Evolutionary conservation across 768 basidiomycete species (phyloP).

Genomic region (Lyophyllum atratum): DNA sequence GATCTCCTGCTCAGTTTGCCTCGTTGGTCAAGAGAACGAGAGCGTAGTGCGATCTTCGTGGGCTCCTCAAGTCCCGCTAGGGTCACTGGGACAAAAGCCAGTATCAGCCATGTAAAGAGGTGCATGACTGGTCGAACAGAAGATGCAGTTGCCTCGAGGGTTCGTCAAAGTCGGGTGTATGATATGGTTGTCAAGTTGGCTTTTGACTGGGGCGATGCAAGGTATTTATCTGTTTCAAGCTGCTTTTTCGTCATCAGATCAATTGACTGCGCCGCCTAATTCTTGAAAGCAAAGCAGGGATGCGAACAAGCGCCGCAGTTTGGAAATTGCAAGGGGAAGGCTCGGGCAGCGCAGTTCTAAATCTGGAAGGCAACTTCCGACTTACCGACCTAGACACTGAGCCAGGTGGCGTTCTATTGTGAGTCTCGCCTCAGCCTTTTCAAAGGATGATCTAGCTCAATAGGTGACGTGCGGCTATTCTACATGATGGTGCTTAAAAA

Average conservation of each 20-base stretch:
- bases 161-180: not conserved
- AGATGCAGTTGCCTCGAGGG: no score
- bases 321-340: not conserved
- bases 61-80: not conserved
- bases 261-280: not conserved
- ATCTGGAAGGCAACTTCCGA: not conserved
- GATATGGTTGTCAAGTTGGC: not conserved
- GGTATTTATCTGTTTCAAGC: no score
- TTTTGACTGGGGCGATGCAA: no score
- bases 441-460: slow-evolving; percentile 23
- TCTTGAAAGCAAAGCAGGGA: not conserved
- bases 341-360: not conserved
- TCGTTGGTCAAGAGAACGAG: slow-evolving; percentile 1
- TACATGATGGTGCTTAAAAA: slow-evolving; percentile 27
- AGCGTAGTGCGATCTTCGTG: not conserved
- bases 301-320: not conserved
- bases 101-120: not conserved
- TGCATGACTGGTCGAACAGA: not conserved
- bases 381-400: no score
- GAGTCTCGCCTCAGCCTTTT: not conserved
- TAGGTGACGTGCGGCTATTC: slow-evolving; percentile 25
- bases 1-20: slow-evolving; percentile 24
- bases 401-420: not conserved
- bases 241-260: not conserved
- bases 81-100: not conserved